Percentiles rank a stretch among this genome's conserved stretches.
These are phyloP conservation scores for Isoetes engelmannii DNA, from an alignment of 83 land plant species.

Conservation along the genomic window DNA sequence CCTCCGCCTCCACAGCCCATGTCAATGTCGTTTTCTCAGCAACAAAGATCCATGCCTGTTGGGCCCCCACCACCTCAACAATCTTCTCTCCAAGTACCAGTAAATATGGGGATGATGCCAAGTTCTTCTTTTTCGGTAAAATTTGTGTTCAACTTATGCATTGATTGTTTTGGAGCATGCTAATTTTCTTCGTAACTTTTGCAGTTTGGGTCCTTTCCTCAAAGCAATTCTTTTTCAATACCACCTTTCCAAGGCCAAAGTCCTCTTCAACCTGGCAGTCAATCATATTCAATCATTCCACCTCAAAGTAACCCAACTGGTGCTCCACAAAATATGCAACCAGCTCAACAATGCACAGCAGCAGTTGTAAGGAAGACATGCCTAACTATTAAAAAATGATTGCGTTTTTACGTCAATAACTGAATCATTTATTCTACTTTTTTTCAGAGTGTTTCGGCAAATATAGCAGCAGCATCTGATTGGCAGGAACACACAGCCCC, in stretches of 20 bases:
- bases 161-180: neutral
- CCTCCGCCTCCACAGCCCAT: conserved; percentile 38
- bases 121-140: conserved; percentile 47
- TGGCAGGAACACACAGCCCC: conserved; percentile 74
- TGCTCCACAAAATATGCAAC: conserved; percentile 17
- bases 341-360: conserved; percentile 20
- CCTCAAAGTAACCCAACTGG: conserved; percentile 1
- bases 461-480: conserved; percentile 42
- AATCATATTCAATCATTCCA: neutral
- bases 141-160: neutral
- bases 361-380: conserved; percentile 10
- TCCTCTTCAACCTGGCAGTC: too few species aligned
- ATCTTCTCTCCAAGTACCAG: conserved; percentile 26
- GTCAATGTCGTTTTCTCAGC: conserved; percentile 34
- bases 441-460: conserved; percentile 24
- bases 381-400: conserved; percentile 24
- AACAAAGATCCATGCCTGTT: conserved; percentile 29
- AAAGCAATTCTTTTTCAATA: too few species aligned
- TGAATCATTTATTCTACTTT: neutral
- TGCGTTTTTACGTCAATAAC: neutral
- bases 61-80: conserved; percentile 14
- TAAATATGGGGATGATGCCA: conserved; percentile 32
- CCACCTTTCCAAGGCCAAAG: too few species aligned
- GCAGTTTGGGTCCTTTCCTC: too few species aligned
- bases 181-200: neutral